A percentile compares a stretch with the other conserved stretches of the same genome.
Conservation (phyloP, 73 alveolate species). For the Tetrahymena thermophila region DNA sequence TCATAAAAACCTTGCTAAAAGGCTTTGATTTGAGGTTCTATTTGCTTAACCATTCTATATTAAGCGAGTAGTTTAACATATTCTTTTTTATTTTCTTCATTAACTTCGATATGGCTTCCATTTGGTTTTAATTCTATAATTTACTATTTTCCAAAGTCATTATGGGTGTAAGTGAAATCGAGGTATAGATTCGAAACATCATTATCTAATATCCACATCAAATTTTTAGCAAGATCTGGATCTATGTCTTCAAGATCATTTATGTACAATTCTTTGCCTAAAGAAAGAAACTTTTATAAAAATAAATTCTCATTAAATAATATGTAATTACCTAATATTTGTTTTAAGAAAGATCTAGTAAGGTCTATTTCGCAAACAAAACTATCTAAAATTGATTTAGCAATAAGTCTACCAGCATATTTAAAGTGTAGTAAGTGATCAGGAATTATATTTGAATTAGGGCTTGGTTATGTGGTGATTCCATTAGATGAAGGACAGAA, state of each 20-base stretch:
- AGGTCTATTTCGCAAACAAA: background rate
- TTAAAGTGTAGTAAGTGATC: background rate
- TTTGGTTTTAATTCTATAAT: background rate
- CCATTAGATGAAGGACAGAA: background rate
- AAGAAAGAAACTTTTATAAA: background rate
- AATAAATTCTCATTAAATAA: background rate
- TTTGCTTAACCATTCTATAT: background rate
- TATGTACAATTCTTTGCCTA: background rate
- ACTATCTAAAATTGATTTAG: background rate
- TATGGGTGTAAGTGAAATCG: background rate
- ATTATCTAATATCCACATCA: background rate
- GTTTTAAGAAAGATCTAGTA: background rate
- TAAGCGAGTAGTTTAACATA: background rate
- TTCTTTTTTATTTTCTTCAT: background rate
- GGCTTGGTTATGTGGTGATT: background rate
- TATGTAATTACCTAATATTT: background rate
- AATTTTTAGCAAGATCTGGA: background rate
- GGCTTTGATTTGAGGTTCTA: background rate
- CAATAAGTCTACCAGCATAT: background rate
- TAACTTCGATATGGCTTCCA: background rate
- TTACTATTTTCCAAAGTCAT: background rate
- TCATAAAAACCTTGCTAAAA: background rate
- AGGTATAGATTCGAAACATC: background rate
- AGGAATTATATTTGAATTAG: background rate
- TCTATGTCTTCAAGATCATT: background rate